Evolutionary conservation across 2,329 filamentous ascomycete genomes (phyloP).

Genomic region (Bipolaris zeicola): DNA sequence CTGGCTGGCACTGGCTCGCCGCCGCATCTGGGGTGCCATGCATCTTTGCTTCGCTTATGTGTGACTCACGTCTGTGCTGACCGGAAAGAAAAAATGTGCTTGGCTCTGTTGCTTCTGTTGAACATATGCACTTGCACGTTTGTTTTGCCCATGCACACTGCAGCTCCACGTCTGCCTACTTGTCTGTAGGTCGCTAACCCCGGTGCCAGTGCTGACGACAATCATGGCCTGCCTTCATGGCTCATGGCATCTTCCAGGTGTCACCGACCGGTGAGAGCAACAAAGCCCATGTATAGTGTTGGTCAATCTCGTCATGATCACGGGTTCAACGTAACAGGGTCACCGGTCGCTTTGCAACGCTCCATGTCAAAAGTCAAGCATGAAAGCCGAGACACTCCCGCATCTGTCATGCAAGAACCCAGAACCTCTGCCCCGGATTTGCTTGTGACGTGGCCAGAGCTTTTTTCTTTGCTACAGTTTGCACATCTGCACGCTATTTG

Average conservation of each 20-base stretch:
- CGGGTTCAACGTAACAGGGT: background rate
- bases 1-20: background rate
- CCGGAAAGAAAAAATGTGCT: conserved; percentile 22
- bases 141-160: conserved; percentile 2
- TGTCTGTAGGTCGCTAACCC: background rate
- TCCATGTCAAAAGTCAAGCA: background rate
- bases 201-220: background rate
- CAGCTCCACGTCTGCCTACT: background rate
- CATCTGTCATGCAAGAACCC: background rate
- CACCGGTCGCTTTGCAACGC: background rate
- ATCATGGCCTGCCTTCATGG: background rate
- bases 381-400: background rate
- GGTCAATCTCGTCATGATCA: background rate
- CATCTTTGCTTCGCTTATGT: conserved; percentile 26
- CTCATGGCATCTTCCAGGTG: background rate
- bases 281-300: background rate
- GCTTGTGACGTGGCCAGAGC: background rate
- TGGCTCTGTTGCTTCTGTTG: conserved; percentile 9
- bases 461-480: background rate
- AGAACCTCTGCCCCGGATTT: background rate
- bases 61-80: conserved; percentile 33
- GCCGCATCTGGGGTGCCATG: conserved; percentile 14
- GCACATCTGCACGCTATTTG: background rate
- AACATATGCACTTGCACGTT: conserved; percentile 18
- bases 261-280: background rate